Conservation (phyloP, 352 stramenopile genomes). For the Globisporangium polare region DNA sequence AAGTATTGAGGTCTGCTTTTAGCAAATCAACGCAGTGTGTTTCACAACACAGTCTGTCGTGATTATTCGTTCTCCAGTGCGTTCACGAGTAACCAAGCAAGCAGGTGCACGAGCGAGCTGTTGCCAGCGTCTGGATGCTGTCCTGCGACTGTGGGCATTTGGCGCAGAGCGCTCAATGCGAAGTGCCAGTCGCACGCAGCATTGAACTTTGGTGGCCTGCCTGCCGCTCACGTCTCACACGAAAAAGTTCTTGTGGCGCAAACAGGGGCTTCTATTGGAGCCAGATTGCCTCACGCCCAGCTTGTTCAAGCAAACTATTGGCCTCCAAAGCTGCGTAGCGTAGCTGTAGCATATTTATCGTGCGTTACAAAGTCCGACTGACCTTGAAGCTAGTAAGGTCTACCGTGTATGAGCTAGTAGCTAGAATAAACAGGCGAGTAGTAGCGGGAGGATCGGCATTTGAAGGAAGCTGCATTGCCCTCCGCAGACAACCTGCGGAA, state of each 20-base stretch:
- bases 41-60: no score
- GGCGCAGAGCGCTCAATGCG: not conserved
- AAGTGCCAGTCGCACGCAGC: no score
- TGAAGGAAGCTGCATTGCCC: constrained; percentile 4
- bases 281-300: not conserved
- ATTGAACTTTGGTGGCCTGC: constrained; percentile 2
- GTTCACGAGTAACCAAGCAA: no score
- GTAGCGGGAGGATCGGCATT: not conserved
- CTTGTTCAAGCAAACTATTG: not conserved
- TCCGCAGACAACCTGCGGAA: not conserved
- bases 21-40: no score
- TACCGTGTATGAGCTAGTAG: no score
- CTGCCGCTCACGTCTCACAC: not conserved
- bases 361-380: not conserved
- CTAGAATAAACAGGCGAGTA: not conserved
- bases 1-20: no score
- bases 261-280: constrained; percentile 5
- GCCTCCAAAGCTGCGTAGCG: not conserved
- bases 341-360: not conserved
- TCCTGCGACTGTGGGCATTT: not conserved
- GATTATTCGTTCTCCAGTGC: no score
- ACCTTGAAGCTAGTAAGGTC: not conserved
- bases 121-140: no score
- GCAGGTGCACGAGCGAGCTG: no score
- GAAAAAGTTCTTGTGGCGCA: constrained; percentile 8